Base-by-base conservation (phyloP, 805 yeast species). In the Ascoidea rubescens region DNA sequence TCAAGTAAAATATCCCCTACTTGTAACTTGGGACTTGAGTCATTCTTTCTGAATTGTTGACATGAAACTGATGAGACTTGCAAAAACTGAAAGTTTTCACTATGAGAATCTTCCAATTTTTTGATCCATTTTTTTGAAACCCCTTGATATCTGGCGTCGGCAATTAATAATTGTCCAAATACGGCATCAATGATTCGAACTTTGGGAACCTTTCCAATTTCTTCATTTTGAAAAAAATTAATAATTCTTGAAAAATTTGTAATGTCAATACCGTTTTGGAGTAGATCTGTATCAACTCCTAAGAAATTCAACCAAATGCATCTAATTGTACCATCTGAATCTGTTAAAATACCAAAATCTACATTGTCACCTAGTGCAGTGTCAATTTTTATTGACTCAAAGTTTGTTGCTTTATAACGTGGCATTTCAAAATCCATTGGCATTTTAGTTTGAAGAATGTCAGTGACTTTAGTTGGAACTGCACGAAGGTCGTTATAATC, bases 221-320 rank as follows among this genome's bases (percentile, higher is more conserved):
- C 70, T 37, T 8, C 8, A 30, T 57, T 54, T 54, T 74, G 75
- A 51, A 88, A 70, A 47, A 68, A 64, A 30, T 76, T 72, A 37
- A 89, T 71, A 5, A 86, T 82, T 52, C 72, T 67, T 52, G 69
- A 61, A 32, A 89, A 71, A 53, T 84, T 85, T 5, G 82, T 75
- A 12, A 84, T 81, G 64, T 87, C 95, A 49, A 89, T 64, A 16
- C 95, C 96, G 73, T 86, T 80, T 53, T 80, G 70, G 64, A 80
- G 83, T 55, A 78, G 72, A 48, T 75, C 74, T 46, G 70, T 72
- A 49, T 79, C 75, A 57, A 87, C 96, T n/a, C 95, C 96, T 50
- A 88, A 71, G 64, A 78, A 88, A 1, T 91, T 76, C 56, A 89
- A 65, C 96, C 96, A 90, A 53, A 90, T 68, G 0, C 93, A 95